Evolutionary conservation across 306 rosid genomes (phyloP).

Genomic region (Glycyrrhiza uralensis): DNA sequence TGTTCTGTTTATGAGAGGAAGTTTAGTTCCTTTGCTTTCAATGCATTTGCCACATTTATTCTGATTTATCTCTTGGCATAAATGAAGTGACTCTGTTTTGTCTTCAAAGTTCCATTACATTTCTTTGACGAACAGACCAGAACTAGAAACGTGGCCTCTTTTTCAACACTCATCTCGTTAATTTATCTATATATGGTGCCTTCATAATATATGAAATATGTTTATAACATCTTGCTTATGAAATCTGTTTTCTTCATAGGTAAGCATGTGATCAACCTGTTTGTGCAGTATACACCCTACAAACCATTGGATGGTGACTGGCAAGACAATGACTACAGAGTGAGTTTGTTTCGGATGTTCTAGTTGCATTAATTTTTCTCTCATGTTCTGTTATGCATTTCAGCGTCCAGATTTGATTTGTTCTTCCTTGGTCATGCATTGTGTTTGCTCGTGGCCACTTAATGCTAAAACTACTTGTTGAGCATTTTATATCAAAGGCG

Average conservation of each 20-base stretch:
- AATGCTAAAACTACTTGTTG: background rate
- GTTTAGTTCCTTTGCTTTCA: slow-evolving; percentile 2
- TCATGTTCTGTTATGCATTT: background rate
- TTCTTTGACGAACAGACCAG: background rate
- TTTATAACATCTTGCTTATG: background rate
- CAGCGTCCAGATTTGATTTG: background rate
- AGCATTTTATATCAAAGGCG: background rate
- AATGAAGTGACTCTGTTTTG: background rate
- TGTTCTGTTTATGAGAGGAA: background rate
- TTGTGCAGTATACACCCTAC: slow-evolving; percentile 89
- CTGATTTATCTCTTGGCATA: background rate
- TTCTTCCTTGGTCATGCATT: background rate
- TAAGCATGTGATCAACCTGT: slow-evolving; percentile 87
- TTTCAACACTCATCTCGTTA: background rate
- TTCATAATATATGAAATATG: slow-evolving; percentile 12
- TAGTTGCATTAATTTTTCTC: background rate
- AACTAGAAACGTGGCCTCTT: background rate
- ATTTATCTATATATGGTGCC: slow-evolving; percentile 7
- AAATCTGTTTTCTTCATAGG: slow-evolving; percentile 43
- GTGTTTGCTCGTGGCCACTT: background rate
- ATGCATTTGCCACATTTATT: slow-evolving; percentile 13
- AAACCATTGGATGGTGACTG: slow-evolving; percentile 78
- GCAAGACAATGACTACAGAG: slow-evolving; percentile 74
- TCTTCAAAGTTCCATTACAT: slow-evolving; percentile 2
- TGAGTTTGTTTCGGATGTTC: slow-evolving; percentile 37